A percentile compares a stretch with the other conserved stretches of the same genome.
phyloP scores from a whole-genome alignment of 2,329 filamentous ascomycete species.

The Fusarium pseudoanthophilum region DNA sequence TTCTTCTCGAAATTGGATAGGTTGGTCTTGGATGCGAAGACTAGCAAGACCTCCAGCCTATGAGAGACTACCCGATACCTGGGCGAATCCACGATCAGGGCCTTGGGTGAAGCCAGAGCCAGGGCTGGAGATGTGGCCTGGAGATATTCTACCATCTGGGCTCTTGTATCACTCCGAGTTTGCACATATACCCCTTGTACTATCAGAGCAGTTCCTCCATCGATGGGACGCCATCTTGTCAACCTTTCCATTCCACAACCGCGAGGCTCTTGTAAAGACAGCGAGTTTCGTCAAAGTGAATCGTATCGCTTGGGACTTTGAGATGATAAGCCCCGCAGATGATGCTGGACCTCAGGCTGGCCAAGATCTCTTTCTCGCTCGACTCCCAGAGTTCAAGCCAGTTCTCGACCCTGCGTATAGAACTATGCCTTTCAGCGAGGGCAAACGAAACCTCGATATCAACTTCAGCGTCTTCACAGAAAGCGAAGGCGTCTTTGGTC shows the following conservation, averaged over 20 bases:
- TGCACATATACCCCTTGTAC: background rate
- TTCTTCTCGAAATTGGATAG: background rate
- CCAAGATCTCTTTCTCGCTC: slow-evolving; percentile 8
- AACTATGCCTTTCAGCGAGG: slow-evolving; percentile 12
- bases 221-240: slow-evolving; percentile 3
- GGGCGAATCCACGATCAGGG: background rate
- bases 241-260: background rate
- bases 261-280: background rate
- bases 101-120: slow-evolving; percentile 9
- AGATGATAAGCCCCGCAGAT: background rate
- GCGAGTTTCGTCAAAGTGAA: background rate
- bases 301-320: background rate
- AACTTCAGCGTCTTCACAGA: slow-evolving; percentile 14
- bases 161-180: slow-evolving; percentile 10
- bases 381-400: slow-evolving; percentile 1
- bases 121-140: slow-evolving; percentile 3
- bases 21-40: background rate
- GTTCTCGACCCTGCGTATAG: slow-evolving; percentile 4
- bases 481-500: background rate
- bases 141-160: slow-evolving; percentile 2
- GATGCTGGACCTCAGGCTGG: background rate
- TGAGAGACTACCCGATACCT: background rate
- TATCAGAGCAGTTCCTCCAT: slow-evolving; percentile 2
- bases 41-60: background rate
- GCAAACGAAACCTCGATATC: background rate